phyloP scores from a whole-genome alignment of 2,329 filamentous ascomycete species.

The Aureobasidium sp. region DNA sequence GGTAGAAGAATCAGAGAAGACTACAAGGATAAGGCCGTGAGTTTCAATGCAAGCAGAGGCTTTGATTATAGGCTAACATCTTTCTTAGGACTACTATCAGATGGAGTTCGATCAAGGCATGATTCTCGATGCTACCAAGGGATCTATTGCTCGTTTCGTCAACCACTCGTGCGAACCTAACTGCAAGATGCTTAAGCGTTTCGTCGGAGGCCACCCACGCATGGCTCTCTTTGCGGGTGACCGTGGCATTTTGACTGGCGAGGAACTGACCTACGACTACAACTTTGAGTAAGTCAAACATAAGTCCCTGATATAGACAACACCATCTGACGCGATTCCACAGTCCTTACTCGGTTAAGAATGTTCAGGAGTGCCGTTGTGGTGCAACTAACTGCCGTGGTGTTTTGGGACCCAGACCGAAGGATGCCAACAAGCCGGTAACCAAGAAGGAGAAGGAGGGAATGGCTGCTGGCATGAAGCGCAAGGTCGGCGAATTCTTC shows the following conservation, averaged over 20 bases:
- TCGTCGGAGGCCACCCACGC: constrained; percentile 81
- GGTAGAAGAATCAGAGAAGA: constrained; percentile 86
- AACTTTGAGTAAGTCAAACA: constrained; percentile 56
- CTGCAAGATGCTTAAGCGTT: constrained; percentile 94
- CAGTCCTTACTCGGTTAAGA: constrained; percentile 51
- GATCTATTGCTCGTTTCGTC: constrained; percentile 93
- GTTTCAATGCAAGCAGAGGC: constrained; percentile 20
- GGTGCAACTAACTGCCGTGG: constrained; percentile 51
- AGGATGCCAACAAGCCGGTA: constrained; percentile 32
- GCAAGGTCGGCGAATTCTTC: constrained; percentile 6
- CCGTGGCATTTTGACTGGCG: constrained; percentile 81
- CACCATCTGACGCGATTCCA: not conserved
- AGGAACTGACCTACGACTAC: constrained; percentile 93
- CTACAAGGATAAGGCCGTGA: constrained; percentile 88
- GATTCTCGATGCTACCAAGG: constrained; percentile 94
- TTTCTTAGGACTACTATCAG: constrained; percentile 77
- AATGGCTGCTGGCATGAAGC: constrained; percentile 13
- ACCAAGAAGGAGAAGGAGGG: constrained; percentile 12
- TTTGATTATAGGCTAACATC: not conserved
- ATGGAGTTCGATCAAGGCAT: constrained; percentile 99
- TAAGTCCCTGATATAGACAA: constrained; percentile 7
- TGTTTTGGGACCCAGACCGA: constrained; percentile 47
- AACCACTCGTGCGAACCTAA: constrained; percentile 97
- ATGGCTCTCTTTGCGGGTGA: constrained; percentile 97
- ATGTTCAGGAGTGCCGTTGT: constrained; percentile 54